These are phyloP conservation scores for Suhomyces sp. DNA, from an alignment of 805 yeast genomes.

Conservation along the genomic window DNA sequence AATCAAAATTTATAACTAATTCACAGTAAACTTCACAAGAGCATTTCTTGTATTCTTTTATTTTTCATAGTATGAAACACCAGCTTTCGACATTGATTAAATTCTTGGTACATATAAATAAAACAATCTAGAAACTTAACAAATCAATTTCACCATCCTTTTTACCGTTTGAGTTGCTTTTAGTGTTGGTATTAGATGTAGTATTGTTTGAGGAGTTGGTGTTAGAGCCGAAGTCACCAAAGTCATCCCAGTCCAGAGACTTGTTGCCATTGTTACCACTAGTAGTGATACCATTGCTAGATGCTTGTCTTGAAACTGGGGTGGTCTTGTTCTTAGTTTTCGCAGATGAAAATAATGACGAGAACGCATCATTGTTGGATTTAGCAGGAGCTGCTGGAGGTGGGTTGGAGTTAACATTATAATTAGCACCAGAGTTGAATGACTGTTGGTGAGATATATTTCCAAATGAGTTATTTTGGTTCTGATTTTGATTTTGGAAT, in stretches of 20 bases:
- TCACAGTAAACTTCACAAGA: no score
- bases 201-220: conserved; percentile 10
- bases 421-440: conserved; percentile 15
- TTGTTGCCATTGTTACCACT: no score
- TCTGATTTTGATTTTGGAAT: conserved; percentile 10
- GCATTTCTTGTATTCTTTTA: no score
- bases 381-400: conserved; percentile 24
- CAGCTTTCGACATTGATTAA: no score
- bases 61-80: no score
- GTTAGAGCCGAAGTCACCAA: conserved; percentile 33
- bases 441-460: conserved; percentile 13
- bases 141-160: conserved; percentile 46
- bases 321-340: conserved; percentile 41
- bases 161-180: conserved; percentile 14
- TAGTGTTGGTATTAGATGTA: conserved; percentile 10
- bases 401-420: conserved; percentile 17
- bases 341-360: conserved; percentile 67
- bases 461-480: conserved; percentile 6
- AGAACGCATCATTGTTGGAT: conserved; percentile 63
- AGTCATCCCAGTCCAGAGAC: conserved; percentile 21
- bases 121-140: conserved; percentile 44
- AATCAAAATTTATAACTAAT: no score
- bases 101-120: no score
- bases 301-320: conserved; percentile 9
- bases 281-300: no score